Base-by-base conservation (phyloP, 345 rosid species). In the Linum tenue region DNA sequence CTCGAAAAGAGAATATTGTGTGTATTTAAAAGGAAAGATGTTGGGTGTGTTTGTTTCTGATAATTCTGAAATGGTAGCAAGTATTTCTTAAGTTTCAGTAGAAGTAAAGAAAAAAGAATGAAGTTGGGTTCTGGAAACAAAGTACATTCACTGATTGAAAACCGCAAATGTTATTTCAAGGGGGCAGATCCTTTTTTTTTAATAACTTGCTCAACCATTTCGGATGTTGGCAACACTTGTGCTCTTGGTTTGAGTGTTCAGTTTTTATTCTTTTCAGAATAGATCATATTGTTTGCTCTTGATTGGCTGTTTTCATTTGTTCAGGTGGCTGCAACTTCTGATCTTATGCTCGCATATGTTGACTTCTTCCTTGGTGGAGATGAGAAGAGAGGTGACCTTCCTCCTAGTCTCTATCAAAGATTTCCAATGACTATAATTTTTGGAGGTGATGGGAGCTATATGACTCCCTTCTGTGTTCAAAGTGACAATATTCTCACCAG, bases 291-390 rank as follows among this genome's bases (percentile, higher is more conserved):
- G 39, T 66, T 60, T 5, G 41, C n/a, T 55, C 69, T 64, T 10
- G 53, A 51, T 56, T 42, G 44, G 7, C 17, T 41, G 55, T 65
- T 42, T 7, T 60, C 16, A 56, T 12, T 72, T 41, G 43, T 69
- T 77, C 72, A 90, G 99, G 97, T 94, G n/a, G 92, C 97, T 66
- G 97, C 99, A 55, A 86, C 91, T 69, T 78, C 99, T 60, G 99
- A 94, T 83, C 73, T 90, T 74, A 86, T 90, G 96, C 88, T 90
- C 10, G 99, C 92, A 57, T 94, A 88, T 82, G 66, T 94, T 80
- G 99, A 94, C 76, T 88, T 94, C 83, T 94, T 88, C 81, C 92
- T 94, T 71, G 99, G 99, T 14, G 99, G 99, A 50, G 99, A 94
- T 78, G 99, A 94, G 80, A 90, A 94, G 74, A 81, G 97, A 78